A percentile compares a stretch with the other conserved stretches of the same genome.
phyloP scores from a whole-genome alignment of 495 filamentous ascomycete species.

The Trichoderma reesei region DNA sequence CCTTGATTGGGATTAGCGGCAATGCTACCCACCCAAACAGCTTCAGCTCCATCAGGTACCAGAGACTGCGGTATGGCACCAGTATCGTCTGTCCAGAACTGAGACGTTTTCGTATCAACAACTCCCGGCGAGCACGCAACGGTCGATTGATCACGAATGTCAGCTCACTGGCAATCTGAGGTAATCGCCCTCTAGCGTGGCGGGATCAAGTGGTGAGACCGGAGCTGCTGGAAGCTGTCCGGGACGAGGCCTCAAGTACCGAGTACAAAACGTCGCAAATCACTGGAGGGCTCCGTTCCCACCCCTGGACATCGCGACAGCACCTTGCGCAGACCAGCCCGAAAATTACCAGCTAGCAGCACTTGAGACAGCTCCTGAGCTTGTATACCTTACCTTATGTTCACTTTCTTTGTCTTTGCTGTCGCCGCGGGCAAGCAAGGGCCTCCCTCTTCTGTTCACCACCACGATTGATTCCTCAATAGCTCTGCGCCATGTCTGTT shows the following conservation, averaged over 20 bases:
- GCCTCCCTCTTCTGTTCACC: neutral
- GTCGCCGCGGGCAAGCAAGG: neutral
- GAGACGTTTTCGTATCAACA: neutral
- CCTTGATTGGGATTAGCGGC: neutral
- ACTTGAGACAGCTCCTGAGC: constrained; percentile 2
- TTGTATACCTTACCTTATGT: no score
- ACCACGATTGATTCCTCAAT: neutral
- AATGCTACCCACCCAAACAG: neutral
- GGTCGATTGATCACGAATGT: neutral
- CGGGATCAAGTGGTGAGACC: neutral
- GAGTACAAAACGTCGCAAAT: neutral
- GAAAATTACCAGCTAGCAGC: neutral
- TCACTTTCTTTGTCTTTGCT: neutral
- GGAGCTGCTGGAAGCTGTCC: neutral
- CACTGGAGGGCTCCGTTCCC: neutral
- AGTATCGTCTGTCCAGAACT: neutral
- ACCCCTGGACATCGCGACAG: neutral
- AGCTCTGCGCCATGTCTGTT: neutral
- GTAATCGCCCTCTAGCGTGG: neutral
- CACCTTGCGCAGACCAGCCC: neutral
- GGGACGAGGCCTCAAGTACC: neutral
- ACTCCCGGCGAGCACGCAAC: neutral
- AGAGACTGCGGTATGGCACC: neutral
- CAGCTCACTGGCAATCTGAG: neutral
- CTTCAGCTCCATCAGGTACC: neutral